These are phyloP conservation scores for Saccharomycopsis crataegensis DNA, from an alignment of 1,139 yeast genomes.

Conservation along the genomic window DNA sequence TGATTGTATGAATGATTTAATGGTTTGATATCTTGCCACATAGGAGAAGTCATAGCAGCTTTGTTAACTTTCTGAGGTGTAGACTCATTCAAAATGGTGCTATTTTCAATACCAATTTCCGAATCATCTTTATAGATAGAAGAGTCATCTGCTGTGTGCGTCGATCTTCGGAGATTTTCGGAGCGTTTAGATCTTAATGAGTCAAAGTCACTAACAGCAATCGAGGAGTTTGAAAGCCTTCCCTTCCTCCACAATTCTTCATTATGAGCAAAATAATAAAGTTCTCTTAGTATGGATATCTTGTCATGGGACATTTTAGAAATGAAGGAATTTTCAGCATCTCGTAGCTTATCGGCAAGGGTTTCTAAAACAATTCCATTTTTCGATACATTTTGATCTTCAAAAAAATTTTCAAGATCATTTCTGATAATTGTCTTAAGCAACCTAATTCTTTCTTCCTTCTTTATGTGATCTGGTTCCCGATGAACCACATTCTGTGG, in stretches of 20 bases:
- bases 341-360: neutral
- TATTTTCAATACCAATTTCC: no score
- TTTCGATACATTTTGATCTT: no score
- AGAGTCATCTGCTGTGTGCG: no score
- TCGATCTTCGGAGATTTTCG: no score
- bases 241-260: slow-evolving; percentile 6
- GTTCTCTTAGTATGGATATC: slow-evolving; percentile 2
- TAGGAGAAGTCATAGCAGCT: no score
- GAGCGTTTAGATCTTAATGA: neutral
- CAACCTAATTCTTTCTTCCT: slow-evolving; percentile 44
- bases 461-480: slow-evolving; percentile 70
- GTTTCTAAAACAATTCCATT: neutral
- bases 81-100: no score
- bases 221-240: neutral
- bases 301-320: slow-evolving; percentile 2
- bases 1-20: no score
- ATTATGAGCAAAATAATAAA: slow-evolving; percentile 4
- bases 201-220: slow-evolving; percentile 10
- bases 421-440: slow-evolving; percentile 6
- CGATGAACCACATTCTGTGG: slow-evolving; percentile 50
- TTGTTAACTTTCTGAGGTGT: no score
- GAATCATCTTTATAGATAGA: no score
- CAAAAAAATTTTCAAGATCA: no score
- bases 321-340: neutral
- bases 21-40: no score